Evolutionary conservation across 164 flowering plant genomes (phyloP), one percentile per base, ranked within the genome.

Genomic region (Macadamia tetraphylla): DNA sequence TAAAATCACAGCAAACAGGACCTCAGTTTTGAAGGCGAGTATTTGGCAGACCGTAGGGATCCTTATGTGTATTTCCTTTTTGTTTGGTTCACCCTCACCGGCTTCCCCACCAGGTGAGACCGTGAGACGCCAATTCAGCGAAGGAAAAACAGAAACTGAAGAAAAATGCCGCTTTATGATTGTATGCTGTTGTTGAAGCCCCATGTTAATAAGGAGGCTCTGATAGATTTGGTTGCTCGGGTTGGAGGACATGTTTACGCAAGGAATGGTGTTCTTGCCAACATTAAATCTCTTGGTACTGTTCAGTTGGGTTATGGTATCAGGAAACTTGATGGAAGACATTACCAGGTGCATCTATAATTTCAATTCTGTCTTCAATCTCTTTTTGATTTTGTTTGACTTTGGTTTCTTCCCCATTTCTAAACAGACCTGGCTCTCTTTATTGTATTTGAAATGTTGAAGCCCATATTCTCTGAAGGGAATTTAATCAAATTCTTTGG

Each of bases 291-390:
- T 0, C 88, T 86, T 64, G 92, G 91, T 17, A 75, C 35, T 9
- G 86, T 92, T 70, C 87, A 85, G 62, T 68, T 90, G 70, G 99
- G 97, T 43, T 94, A 94, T 80, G 97, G 97, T 10, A 87, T 94
- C 60, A 90, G 78, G 83, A 94, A 91, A 79, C 91, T 91, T 23
- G 96, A 89, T 72, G 97, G 97, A 7, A 83, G 86, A 73, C 80
- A 84, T 71, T 91, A 43, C 74, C 87, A 90, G 92, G 98, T 91
- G 42, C 31, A 40, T 30, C 46, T 76, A 52, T 8, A 44, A 9
- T 7, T 49, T 49, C 60, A 11, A 49, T 9, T 18, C n/a, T 23
- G 9, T 44, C 44, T 29, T 6, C 42, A 29, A 29, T 3, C 15
- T 60, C 23, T 0, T 23, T 23, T 23, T 23, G 23, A 23, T 23